Evolutionary conservation across 805 yeast species (phyloP).

Genomic region (Jamesozyma piceae): DNA sequence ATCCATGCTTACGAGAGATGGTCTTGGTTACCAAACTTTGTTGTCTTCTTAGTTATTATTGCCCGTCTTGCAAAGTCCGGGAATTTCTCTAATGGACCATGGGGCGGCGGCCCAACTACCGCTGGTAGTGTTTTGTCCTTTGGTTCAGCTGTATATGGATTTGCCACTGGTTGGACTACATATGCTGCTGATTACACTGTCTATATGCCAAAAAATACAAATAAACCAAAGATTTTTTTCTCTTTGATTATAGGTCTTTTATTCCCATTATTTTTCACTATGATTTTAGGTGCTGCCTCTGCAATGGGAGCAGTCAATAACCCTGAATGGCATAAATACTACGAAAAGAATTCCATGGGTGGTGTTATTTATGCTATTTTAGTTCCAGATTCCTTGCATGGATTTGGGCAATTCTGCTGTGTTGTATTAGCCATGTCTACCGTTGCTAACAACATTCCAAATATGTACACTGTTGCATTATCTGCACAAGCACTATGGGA

Average conservation of each 20-base stretch:
- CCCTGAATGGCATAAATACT: slow-evolving; percentile 39
- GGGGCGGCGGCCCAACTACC: slow-evolving; percentile 48
- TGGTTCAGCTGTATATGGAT: slow-evolving; percentile 78
- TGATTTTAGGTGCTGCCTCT: slow-evolving; percentile 79
- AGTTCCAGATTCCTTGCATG: slow-evolving; percentile 72
- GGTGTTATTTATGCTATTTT: slow-evolving; percentile 73
- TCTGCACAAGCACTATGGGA: slow-evolving; percentile 80
- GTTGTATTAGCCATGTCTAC: slow-evolving; percentile 77
- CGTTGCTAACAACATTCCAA: slow-evolving; percentile 84
- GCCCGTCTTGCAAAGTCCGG: slow-evolving; percentile 62
- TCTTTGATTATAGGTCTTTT: slow-evolving; percentile 54
- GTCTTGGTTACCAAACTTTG: slow-evolving; percentile 78
- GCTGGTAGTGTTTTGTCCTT: slow-evolving; percentile 74
- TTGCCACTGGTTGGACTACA: slow-evolving; percentile 93
- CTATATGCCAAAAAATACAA: slow-evolving; percentile 63
- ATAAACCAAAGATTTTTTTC: slow-evolving; percentile 49
- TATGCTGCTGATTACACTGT: slow-evolving; percentile 88
- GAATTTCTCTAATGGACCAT: slow-evolving; percentile 48
- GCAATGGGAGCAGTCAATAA: slow-evolving; percentile 55
- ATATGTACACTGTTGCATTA: slow-evolving; percentile 81
- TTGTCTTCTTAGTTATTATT: slow-evolving; percentile 65
- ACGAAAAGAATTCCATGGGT: slow-evolving; percentile 53
- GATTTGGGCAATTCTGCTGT: slow-evolving; percentile 83
- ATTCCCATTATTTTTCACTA: slow-evolving; percentile 59
- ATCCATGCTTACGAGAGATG: slow-evolving; percentile 76